Evolutionary conservation across 768 basidiomycete species (phyloP), one percentile per base, ranked within the genome.

Genomic region (Boletus subparvulus): DNA sequence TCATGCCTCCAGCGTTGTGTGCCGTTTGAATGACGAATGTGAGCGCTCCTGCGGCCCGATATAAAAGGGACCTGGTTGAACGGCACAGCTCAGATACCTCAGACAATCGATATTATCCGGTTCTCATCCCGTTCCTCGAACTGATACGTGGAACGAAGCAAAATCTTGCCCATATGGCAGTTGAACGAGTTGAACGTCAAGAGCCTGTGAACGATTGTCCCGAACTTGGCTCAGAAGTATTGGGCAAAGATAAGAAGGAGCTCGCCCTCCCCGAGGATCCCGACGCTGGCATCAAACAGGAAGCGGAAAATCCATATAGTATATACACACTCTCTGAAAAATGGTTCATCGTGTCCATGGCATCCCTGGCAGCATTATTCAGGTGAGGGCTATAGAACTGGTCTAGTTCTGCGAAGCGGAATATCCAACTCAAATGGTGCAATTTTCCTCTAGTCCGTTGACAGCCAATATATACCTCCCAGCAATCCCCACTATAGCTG

Each of bases 381-480:
- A 90, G 88, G 88, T 79, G 42, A 54, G 46, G 21, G 13, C 10
- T 10, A 37, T 55, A 33, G 35, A 45, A 10, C 6, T 52, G 16
- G 17, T 17, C 19, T 17, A 6, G 24, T 24, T 40, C 8, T 46
- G 45, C 26, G 14, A 40, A 14, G 21, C 36, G 17, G 28, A 41
- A 28, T 19, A 17, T 52, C 28, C n/a, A 36, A 19, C 41, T 56
- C 36, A 51, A 33, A 9, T 16, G 13, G 16, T 33, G 41, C n/a
- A 13, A 47, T 41, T 5, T 41, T 37, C 24, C 33, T 24, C 46
- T 43, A 87, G 86, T 63, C 87, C 88, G 0, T 72, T 91, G 12
- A 88, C 89, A 2, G 79, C 88, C 4, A 90, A 85, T 54, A 87
- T 92, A 54, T 92, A 91, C 66, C 83, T 90, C 46, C 90, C 90